Percentiles rank a stretch among this genome's conserved stretches.
These are phyloP conservation scores for Rhodomyrtus psidioides DNA, from an alignment of 441 rosid species.

Conservation along the genomic window DNA sequence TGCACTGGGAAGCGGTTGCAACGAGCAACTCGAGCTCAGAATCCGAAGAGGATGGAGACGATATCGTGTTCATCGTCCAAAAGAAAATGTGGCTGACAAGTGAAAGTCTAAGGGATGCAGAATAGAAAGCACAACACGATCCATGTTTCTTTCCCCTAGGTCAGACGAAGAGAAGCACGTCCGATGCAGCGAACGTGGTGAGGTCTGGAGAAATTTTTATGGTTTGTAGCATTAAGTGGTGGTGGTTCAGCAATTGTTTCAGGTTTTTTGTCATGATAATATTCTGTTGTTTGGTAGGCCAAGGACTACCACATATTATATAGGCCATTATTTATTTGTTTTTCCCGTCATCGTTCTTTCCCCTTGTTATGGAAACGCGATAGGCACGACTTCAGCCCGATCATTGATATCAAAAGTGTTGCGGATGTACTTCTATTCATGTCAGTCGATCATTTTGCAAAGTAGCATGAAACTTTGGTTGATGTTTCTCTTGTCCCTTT, in stretches of 20 bases:
- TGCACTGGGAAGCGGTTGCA: conserved; percentile 88
- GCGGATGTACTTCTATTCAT: neutral
- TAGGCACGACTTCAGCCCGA: neutral
- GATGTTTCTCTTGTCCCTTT: neutral
- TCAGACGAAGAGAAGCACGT: conserved; percentile 12
- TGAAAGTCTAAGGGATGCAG: conserved; percentile 62
- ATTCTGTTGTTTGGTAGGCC: conserved; percentile 18
- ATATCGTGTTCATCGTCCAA: conserved; percentile 48
- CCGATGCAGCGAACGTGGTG: conserved; percentile 23
- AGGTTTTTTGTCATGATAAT: conserved; percentile 17
- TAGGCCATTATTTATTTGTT: conserved; percentile 25
- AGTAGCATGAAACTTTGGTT: neutral
- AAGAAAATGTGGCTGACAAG: conserved; percentile 93
- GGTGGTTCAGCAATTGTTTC: conserved; percentile 11
- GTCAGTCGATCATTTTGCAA: neutral
- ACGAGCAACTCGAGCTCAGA: conserved; percentile 34
- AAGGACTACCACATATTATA: conserved; percentile 15
- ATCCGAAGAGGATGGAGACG: conserved; percentile 48
- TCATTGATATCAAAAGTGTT: neutral
- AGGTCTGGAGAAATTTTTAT: neutral
- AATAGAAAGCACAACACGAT: conserved; percentile 25
- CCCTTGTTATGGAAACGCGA: neutral
- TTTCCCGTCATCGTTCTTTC: neutral
- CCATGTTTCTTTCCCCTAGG: neutral
- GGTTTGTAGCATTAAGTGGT: conserved; percentile 35